These are phyloP conservation scores for Friedmanniomyces simplex DNA, from an alignment of 495 filamentous ascomycete species.

Conservation along the genomic window DNA sequence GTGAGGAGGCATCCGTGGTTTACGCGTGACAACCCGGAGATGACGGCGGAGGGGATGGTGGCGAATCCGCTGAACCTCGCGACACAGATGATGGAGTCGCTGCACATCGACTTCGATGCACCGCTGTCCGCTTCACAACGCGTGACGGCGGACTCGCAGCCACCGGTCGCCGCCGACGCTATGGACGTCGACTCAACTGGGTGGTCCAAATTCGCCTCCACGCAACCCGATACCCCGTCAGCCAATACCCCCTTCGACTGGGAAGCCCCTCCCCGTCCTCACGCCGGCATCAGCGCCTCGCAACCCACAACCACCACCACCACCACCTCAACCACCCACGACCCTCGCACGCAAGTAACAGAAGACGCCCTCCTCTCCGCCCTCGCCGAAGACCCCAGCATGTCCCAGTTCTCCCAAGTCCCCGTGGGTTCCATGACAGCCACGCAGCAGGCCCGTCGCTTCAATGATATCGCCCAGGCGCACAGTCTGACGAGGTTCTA, in stretches of 20 bases:
- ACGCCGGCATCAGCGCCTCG: conserved; percentile 17
- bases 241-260: conserved; percentile 66
- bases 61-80: conserved; percentile 72
- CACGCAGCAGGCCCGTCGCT: conserved; percentile 78
- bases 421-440: conserved; percentile 69
- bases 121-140: conserved; percentile 47
- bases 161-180: conserved; percentile 41
- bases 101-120: conserved; percentile 83
- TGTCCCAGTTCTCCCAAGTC: conserved; percentile 80
- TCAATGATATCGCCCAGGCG: conserved; percentile 75
- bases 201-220: conserved; percentile 43
- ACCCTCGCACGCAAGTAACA: conserved; percentile 21
- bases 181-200: conserved; percentile 35
- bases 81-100: conserved; percentile 81
- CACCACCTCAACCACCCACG: conserved; percentile 36
- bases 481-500: conserved; percentile 85
- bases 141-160: conserved; percentile 30
- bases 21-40: conserved; percentile 67
- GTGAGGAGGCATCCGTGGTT: conserved; percentile 94
- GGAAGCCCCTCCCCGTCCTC: conserved; percentile 40
- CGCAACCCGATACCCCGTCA: conserved; percentile 68
- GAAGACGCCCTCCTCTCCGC: conserved; percentile 41
- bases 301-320: conserved; percentile 38
- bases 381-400: conserved; percentile 77
- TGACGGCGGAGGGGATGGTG: conserved; percentile 63